Conservation (phyloP, 1,284 basidiomycete genomes). For the Blastosporella zonata region DNA sequence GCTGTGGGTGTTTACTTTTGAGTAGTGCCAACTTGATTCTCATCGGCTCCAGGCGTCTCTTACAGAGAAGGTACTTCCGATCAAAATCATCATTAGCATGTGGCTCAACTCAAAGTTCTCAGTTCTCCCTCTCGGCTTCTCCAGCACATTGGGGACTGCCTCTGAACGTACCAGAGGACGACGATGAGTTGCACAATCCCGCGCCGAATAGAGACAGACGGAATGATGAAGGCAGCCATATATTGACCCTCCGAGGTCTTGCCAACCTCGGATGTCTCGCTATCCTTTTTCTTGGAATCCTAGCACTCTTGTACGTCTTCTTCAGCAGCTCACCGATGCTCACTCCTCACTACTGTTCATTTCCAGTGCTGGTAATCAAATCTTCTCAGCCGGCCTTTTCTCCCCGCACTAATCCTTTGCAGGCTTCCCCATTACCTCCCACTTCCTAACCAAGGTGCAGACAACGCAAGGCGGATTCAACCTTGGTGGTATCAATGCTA, state of each 20-base stretch:
- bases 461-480: slow-evolving; percentile 58
- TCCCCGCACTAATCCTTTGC: neutral
- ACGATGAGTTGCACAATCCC: slow-evolving; percentile 45
- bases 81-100: neutral
- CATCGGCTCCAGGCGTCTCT: slow-evolving; percentile 17
- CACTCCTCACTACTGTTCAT: neutral
- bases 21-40: neutral
- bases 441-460: slow-evolving; percentile 29
- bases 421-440: slow-evolving; percentile 37
- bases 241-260: slow-evolving; percentile 51
- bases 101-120: neutral
- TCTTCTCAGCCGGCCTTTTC: neutral
- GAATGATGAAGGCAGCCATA: slow-evolving; percentile 31
- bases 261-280: slow-evolving; percentile 64
- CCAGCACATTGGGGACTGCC: slow-evolving; percentile 34
- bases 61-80: slow-evolving; percentile 22
- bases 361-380: slow-evolving; percentile 29
- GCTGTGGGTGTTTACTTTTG: slow-evolving; percentile 12
- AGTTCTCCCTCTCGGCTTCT: slow-evolving; percentile 35
- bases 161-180: slow-evolving; percentile 33
- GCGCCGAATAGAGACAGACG: slow-evolving; percentile 34
- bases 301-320: slow-evolving; percentile 52
- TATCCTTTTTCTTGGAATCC: slow-evolving; percentile 42
- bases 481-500: slow-evolving; percentile 72
- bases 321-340: neutral